Evolutionary conservation across 805 yeast genomes (phyloP), one percentile per base, ranked within the genome.

Genomic region (Yamadazyma tumulicola): DNA sequence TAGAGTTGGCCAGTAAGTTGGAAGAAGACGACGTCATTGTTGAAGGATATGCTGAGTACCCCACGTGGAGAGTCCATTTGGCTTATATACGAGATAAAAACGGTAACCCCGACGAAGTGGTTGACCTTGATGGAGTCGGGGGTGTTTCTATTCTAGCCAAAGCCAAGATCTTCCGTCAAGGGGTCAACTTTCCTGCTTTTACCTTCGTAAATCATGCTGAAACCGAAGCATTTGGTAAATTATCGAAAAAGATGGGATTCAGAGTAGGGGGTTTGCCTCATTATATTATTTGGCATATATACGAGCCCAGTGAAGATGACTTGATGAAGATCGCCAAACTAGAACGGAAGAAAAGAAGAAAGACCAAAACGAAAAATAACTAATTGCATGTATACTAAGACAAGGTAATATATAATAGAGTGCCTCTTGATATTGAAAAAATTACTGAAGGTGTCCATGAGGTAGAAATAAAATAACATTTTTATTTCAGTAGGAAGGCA

Each of bases 201-300:
- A 81, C 93, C 1, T 83, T 84, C 54, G 72, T 77, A 61, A 85
- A 85, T 52, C 94, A 85, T 59, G 94, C 94, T 0, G 94, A 85
- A 55, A 85, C 94, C 1, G 94, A 85, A 55, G 93, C 87, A 1
- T 84, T 84, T 61, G 94, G 94, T 23, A 84, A 84, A 50, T 70
- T 87, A 81, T 79, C 88, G 14, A 80, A 70, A 47, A 64, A 67
- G 43, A 81, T 85, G 83, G 95, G 94, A 5, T 85, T 74, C 59
- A 67, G 67, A 41, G 95, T 87, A 10, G 93, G 88, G 24, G 96
- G 96, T 0, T 69, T 87, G 44, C 95, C 96, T 4, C 89, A 87
- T 61, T 87, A 86, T 57, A 85, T 89, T 0, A 67, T 86, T 27
- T 86, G 95, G 95, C 96, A 86, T 57, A 83, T 87, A 31, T 85